A percentile compares a stretch with the other conserved stretches of the same genome.
Evolutionary conservation across 345 rosid genomes (phyloP).

Genomic region (Gossypium raimondii): DNA sequence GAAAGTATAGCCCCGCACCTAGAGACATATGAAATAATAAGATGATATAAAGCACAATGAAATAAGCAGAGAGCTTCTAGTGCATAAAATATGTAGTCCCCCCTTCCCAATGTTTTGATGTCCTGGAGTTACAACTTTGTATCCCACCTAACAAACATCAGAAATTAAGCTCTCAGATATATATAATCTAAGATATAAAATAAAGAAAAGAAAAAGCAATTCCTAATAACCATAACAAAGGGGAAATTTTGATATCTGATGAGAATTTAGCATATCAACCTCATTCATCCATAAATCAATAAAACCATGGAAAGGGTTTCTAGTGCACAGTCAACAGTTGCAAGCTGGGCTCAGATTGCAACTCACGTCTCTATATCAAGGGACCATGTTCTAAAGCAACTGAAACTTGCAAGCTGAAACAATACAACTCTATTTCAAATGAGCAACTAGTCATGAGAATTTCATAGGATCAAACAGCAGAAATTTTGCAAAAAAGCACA

Average conservation of each 20-base stretch:
- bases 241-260: not conserved
- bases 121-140: slow-evolving; percentile 68
- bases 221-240: not conserved
- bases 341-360: no score
- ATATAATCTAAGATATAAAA: not conserved
- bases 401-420: not conserved
- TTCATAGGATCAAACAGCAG: not conserved
- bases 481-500: not conserved
- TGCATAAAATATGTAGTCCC: slow-evolving; percentile 4
- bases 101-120: slow-evolving; percentile 72
- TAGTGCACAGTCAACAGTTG: no score
- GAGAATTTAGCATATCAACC: not conserved
- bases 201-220: not conserved
- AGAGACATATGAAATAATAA: not conserved
- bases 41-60: not conserved
- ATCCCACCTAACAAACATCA: slow-evolving; percentile 69
- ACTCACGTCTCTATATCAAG: not conserved
- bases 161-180: slow-evolving; percentile 20
- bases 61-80: not conserved
- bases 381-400: not conserved
- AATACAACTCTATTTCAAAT: not conserved
- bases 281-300: not conserved
- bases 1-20: slow-evolving; percentile 88
- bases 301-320: not conserved
- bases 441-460: not conserved